A percentile compares a stretch with the other conserved stretches of the same genome.
phyloP scores from a whole-genome alignment of 257 asterid genomes.

The Capsicum chinense region DNA sequence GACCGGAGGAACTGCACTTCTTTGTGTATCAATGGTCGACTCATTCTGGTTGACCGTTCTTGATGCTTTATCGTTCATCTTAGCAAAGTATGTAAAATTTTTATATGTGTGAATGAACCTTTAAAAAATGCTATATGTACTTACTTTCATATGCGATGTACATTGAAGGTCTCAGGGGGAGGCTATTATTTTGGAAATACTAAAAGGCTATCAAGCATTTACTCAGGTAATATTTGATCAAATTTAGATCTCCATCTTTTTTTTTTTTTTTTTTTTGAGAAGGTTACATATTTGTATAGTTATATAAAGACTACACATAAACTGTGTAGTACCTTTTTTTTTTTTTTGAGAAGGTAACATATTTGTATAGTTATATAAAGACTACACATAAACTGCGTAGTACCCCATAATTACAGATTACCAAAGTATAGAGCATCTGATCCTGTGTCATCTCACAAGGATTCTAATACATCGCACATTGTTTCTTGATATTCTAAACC shows the following conservation, averaged over 20 bases:
- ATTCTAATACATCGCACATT: too few relatives aligned
- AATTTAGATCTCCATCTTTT: not conserved
- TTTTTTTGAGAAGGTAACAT: too few relatives aligned
- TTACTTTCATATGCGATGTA: constrained; percentile 20
- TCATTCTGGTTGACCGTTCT: constrained; percentile 90
- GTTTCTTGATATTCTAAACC: too few relatives aligned
- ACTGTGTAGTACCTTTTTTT: too few relatives aligned
- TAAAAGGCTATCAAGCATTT: constrained; percentile 99
- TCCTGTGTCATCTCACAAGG: too few relatives aligned
- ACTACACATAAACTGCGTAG: too few relatives aligned
- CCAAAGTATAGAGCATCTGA: too few relatives aligned
- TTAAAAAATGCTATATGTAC: not conserved
- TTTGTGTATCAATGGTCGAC: constrained; percentile 89
- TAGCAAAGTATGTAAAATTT: constrained; percentile 70
- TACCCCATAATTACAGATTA: too few relatives aligned
- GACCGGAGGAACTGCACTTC: constrained; percentile 72
- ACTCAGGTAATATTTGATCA: constrained; percentile 67
- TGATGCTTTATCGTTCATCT: constrained; percentile 88
- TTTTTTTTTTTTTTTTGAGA: too few relatives aligned
- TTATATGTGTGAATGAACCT: constrained; percentile 35
- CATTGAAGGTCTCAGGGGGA: constrained; percentile 91
- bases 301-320: too few relatives aligned
- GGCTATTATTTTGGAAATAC: constrained; percentile 95
- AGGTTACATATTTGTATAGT: too few relatives aligned
- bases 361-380: too few relatives aligned